Conservation (phyloP, 2,329 filamentous ascomycete species). For the Aspergillus sp. region DNA sequence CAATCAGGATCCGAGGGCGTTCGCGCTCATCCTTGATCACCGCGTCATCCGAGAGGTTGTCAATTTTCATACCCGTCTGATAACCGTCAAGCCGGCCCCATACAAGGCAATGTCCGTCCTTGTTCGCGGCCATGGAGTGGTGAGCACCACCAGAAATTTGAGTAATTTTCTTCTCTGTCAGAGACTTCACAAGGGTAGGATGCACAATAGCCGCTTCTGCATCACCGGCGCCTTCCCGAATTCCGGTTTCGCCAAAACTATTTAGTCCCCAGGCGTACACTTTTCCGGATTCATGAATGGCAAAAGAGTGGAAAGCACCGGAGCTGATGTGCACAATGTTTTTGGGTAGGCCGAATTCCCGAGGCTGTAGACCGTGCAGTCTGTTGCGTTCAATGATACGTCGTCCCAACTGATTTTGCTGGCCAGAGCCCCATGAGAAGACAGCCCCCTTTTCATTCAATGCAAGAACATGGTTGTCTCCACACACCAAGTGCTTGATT, state of each 20-base stretch:
- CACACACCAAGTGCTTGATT: conserved; percentile 48
- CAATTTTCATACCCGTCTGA: conserved; percentile 55
- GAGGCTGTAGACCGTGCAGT: conserved; percentile 49
- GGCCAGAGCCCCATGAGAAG: conserved; percentile 59
- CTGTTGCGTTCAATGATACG: conserved; percentile 55
- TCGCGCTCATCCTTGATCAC: conserved; percentile 58
- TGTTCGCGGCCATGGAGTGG: conserved; percentile 59
- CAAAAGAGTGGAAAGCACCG: conserved; percentile 77
- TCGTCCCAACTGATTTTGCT: conserved; percentile 64
- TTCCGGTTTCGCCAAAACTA: conserved; percentile 75
- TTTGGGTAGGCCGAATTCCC: conserved; percentile 52
- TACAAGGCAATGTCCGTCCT: conserved; percentile 49
- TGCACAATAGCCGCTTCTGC: conserved; percentile 66
- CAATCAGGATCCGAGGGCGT: conserved; percentile 63
- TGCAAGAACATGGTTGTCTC: conserved; percentile 52
- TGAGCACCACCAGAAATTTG: conserved; percentile 67
- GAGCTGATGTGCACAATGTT: conserved; percentile 57
- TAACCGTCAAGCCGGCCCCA: conserved; percentile 57
- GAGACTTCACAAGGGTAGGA: conserved; percentile 59
- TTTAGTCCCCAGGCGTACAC: conserved; percentile 83
- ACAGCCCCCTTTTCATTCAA: conserved; percentile 54
- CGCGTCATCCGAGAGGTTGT: conserved; percentile 51
- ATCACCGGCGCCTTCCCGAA: conserved; percentile 56
- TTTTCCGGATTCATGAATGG: conserved; percentile 59
- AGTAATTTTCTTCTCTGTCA: conserved; percentile 58